Percentiles rank a stretch among this genome's conserved stretches.
These are phyloP conservation scores for Brasilioporus rufonigricans DNA, from an alignment of 768 basidiomycete genomes.

Conservation along the genomic window DNA sequence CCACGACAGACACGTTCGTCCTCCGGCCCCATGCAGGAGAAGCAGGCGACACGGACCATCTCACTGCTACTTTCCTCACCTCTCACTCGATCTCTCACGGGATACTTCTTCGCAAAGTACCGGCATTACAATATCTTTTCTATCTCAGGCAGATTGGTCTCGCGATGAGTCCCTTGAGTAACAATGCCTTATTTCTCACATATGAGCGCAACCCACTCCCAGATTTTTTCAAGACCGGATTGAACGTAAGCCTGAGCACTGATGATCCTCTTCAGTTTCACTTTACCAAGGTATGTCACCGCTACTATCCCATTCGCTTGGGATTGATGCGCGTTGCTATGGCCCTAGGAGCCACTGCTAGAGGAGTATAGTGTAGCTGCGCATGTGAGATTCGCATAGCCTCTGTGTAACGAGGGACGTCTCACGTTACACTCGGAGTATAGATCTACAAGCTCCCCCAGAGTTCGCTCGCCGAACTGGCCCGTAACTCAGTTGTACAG, in stretches of 20 bases:
- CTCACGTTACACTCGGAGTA: not conserved
- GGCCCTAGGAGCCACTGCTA: slow-evolving; percentile 76
- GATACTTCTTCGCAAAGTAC: slow-evolving; percentile 97
- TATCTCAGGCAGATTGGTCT: slow-evolving; percentile 98
- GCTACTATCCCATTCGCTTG: not conserved
- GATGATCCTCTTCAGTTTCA: slow-evolving; percentile 97
- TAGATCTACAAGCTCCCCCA: slow-evolving; percentile 97
- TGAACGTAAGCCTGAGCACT: slow-evolving; percentile 95
- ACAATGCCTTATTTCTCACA: slow-evolving; percentile 94
- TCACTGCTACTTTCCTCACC: slow-evolving; percentile 93
- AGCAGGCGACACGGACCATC: slow-evolving; percentile 97
- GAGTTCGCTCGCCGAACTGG: slow-evolving; percentile 91
- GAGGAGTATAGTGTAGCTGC: slow-evolving; percentile 99
- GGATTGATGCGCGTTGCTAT: not conserved
- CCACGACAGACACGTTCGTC: slow-evolving; percentile 81
- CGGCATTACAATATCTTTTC: slow-evolving; percentile 94
- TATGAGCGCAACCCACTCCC: slow-evolving; percentile 97
- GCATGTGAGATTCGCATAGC: slow-evolving; percentile 54
- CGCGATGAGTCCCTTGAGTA: slow-evolving; percentile 97
- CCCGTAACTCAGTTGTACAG: slow-evolving; percentile 96
- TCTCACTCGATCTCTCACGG: slow-evolving; percentile 99
- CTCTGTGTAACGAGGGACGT: not conserved
- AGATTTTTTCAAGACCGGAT: slow-evolving; percentile 93
- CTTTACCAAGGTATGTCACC: slow-evolving; percentile 83
- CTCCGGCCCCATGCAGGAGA: slow-evolving; percentile 96